phyloP scores from a whole-genome alignment of 345 rosid genomes.

The Citropsis articulata region DNA sequence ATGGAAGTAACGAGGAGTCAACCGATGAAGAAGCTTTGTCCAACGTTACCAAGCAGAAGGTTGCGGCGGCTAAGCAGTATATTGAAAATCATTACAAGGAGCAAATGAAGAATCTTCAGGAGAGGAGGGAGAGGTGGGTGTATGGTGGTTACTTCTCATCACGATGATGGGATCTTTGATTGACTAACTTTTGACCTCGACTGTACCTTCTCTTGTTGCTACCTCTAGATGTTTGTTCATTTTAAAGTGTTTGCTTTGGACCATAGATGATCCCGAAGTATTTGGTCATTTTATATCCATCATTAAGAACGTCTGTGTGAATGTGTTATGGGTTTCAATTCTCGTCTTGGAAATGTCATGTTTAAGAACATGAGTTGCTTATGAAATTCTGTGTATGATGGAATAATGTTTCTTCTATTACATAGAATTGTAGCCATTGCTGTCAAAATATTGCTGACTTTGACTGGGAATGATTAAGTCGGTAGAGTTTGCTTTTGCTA shows the following conservation, averaged over 20 bases:
- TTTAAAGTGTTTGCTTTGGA: background rate
- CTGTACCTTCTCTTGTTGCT: background rate
- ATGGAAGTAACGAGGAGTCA: slow-evolving; percentile 25
- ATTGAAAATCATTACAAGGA: slow-evolving; percentile 86
- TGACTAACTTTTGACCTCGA: background rate
- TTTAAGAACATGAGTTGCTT: background rate
- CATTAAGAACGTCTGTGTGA: too few species aligned
- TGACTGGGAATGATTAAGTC: background rate
- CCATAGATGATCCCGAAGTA: background rate
- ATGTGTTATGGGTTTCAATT: background rate
- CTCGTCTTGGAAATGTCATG: background rate
- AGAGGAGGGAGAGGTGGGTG: slow-evolving; percentile 65
- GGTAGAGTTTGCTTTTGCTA: background rate
- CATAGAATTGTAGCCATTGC: background rate
- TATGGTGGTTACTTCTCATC: background rate
- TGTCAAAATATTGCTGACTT: background rate
- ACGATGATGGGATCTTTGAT: background rate
- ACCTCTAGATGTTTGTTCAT: background rate
- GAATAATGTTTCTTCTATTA: background rate
- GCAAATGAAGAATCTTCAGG: slow-evolving; percentile 84
- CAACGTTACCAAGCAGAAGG: slow-evolving; percentile 66
- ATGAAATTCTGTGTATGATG: background rate
- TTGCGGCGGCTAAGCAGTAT: slow-evolving; percentile 77
- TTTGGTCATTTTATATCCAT: background rate
- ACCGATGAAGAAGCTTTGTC: slow-evolving; percentile 51